Conservation (phyloP, 495 filamentous ascomycete species). For the Penicillium cinerascens region DNA sequence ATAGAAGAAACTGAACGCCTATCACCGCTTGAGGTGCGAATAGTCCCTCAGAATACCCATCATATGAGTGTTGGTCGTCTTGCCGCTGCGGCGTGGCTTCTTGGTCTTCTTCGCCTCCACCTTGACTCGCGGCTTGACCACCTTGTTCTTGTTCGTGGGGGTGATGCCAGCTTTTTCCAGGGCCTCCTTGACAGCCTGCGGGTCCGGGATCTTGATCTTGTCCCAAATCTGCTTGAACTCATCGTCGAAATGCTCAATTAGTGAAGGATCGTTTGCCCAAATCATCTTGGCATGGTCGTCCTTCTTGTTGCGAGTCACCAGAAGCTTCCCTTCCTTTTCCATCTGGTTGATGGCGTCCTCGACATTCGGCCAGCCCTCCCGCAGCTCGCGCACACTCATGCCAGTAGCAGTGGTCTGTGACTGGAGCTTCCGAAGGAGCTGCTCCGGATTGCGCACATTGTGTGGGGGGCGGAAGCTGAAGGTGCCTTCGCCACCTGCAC, state of each 20-base stretch:
- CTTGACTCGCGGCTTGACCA: slow-evolving; percentile 55
- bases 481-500: slow-evolving; percentile 57
- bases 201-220: slow-evolving; percentile 69
- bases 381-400: slow-evolving; percentile 78
- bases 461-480: slow-evolving; percentile 77
- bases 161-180: slow-evolving; percentile 69
- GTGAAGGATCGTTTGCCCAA: slow-evolving; percentile 80
- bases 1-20: not conserved
- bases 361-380: slow-evolving; percentile 89
- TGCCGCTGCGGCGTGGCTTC: slow-evolving; percentile 68
- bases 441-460: slow-evolving; percentile 68
- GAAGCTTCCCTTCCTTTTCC: slow-evolving; percentile 71
- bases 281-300: slow-evolving; percentile 81
- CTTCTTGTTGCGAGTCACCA: slow-evolving; percentile 89
- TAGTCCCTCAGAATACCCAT: slow-evolving; percentile 81
- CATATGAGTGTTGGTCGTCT: slow-evolving; percentile 94
- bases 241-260: slow-evolving; percentile 70
- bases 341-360: slow-evolving; percentile 71
- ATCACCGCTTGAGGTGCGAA: slow-evolving; percentile 55
- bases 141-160: slow-evolving; percentile 70
- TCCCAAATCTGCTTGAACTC: slow-evolving; percentile 84
- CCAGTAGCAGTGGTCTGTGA: slow-evolving; percentile 75
- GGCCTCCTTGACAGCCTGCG: slow-evolving; percentile 71
- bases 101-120: slow-evolving; percentile 57
- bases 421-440: slow-evolving; percentile 77